These are phyloP conservation scores for Amyloporia xantha DNA, from an alignment of 768 basidiomycete genomes.

Conservation along the genomic window DNA sequence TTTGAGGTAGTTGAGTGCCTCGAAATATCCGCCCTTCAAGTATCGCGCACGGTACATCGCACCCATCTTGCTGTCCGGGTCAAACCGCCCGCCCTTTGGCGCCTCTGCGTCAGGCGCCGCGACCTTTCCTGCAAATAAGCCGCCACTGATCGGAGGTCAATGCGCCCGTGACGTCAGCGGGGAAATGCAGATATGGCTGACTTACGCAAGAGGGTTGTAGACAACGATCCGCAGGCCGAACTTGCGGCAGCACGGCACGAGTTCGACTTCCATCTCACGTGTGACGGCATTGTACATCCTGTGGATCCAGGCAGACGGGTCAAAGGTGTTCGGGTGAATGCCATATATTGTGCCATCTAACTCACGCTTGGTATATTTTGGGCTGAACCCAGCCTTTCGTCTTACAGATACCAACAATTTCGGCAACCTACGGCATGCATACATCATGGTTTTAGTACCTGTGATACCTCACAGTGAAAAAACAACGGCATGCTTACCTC, in stretches of 20 bases:
- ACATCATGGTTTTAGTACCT: background rate
- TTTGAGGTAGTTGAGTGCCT: slow-evolving; percentile 36
- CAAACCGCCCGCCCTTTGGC: slow-evolving; percentile 36
- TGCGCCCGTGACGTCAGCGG: background rate
- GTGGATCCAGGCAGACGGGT: background rate
- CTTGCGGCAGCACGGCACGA: slow-evolving; percentile 53
- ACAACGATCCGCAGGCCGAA: slow-evolving; percentile 50
- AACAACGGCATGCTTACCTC: slow-evolving; percentile 37
- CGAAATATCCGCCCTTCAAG: slow-evolving; percentile 35
- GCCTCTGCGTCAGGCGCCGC: slow-evolving; percentile 25
- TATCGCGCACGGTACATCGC: slow-evolving; percentile 41
- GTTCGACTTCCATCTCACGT: slow-evolving; percentile 39
- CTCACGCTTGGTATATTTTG: slow-evolving; percentile 49
- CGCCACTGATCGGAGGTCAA: slow-evolving; percentile 35
- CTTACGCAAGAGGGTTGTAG: slow-evolving; percentile 49
- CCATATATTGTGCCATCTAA: slow-evolving; percentile 4
- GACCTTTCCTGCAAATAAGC: slow-evolving; percentile 53
- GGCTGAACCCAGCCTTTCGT: slow-evolving; percentile 48
- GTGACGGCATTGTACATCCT: slow-evolving; percentile 46
- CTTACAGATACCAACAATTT: slow-evolving; percentile 51
- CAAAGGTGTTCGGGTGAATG: background rate
- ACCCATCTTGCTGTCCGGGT: slow-evolving; percentile 31
- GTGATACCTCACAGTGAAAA: too few relatives aligned
- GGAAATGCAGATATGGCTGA: background rate
- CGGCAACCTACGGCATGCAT: slow-evolving; percentile 38